phyloP scores from a whole-genome alignment of 768 basidiomycete species.

The Tubosaeta sp. region DNA sequence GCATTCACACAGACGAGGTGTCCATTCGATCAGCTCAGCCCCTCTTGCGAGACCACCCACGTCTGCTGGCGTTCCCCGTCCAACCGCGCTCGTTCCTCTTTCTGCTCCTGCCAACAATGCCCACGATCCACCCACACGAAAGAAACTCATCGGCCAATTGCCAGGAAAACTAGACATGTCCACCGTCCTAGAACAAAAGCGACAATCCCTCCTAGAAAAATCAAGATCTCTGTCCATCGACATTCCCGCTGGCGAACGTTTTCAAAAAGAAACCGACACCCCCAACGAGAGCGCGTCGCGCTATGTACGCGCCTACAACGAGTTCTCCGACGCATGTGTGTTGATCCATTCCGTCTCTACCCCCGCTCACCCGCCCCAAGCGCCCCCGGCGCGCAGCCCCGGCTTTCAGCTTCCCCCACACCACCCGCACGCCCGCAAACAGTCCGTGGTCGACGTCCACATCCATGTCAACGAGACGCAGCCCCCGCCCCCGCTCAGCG shows the following conservation, averaged over 20 bases:
- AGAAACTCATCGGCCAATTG: conserved; percentile 52
- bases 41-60: conserved; percentile 80
- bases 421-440: conserved; percentile 77
- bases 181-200: conserved; percentile 49
- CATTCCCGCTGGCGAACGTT: conserved; percentile 47
- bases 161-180: conserved; percentile 37
- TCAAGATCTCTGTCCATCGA: conserved; percentile 59
- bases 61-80: conserved; percentile 61
- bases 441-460: conserved; percentile 57
- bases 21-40: conserved; percentile 80
- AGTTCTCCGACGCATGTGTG: conserved; percentile 23
- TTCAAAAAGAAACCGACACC: conserved; percentile 18
- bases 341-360: neutral
- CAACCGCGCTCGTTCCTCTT: conserved; percentile 27
- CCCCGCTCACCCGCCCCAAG: conserved; percentile 10
- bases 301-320: conserved; percentile 31
- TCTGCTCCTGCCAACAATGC: conserved; percentile 17
- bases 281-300: conserved; percentile 11
- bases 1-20: conserved; percentile 59
- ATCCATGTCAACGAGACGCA: conserved; percentile 31
- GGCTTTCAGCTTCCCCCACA: conserved; percentile 49
- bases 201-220: conserved; percentile 51
- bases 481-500: conserved; percentile 20
- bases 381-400: conserved; percentile 38
- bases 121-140: conserved; percentile 38